phyloP scores from a whole-genome alignment of 164 flowering plant species.

The Annona squamosa region DNA sequence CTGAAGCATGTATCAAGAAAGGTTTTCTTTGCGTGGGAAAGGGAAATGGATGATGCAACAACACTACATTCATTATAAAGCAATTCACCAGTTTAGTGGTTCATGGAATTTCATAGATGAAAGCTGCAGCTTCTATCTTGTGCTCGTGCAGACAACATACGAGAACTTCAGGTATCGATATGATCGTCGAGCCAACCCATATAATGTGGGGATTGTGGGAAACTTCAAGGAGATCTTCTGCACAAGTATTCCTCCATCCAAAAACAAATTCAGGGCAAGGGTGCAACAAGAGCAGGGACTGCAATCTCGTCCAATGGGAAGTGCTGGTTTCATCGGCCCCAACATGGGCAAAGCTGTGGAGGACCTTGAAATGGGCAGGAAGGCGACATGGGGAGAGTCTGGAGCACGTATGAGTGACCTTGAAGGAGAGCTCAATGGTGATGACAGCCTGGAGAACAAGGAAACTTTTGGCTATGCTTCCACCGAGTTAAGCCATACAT shows the following conservation, averaged over 20 bases:
- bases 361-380: slow-evolving; percentile 83
- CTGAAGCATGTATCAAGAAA: no score
- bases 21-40: no score
- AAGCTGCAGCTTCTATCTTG: slow-evolving; percentile 1
- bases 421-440: slow-evolving; percentile 47
- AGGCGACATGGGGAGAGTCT: slow-evolving; percentile 61
- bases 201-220: slow-evolving; percentile 38
- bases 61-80: no score
- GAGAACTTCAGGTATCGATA: slow-evolving; percentile 68
- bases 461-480: slow-evolving; percentile 42
- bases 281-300: slow-evolving; percentile 38
- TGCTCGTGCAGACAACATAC: slow-evolving; percentile 60
- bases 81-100: neutral
- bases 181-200: slow-evolving; percentile 57
- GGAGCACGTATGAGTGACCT: slow-evolving; percentile 34
- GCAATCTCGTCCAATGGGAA: slow-evolving; percentile 35
- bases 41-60: no score
- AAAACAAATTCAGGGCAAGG: slow-evolving; percentile 59
- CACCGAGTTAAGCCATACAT: slow-evolving; percentile 46
- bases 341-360: slow-evolving; percentile 54
- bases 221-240: slow-evolving; percentile 58
- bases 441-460: slow-evolving; percentile 39
- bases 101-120: neutral
- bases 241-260: slow-evolving; percentile 43
- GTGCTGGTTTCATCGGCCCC: slow-evolving; percentile 53